phyloP scores from a whole-genome alignment of 1,139 yeast species.

The Nadsonia starkeyi-henricii region DNA sequence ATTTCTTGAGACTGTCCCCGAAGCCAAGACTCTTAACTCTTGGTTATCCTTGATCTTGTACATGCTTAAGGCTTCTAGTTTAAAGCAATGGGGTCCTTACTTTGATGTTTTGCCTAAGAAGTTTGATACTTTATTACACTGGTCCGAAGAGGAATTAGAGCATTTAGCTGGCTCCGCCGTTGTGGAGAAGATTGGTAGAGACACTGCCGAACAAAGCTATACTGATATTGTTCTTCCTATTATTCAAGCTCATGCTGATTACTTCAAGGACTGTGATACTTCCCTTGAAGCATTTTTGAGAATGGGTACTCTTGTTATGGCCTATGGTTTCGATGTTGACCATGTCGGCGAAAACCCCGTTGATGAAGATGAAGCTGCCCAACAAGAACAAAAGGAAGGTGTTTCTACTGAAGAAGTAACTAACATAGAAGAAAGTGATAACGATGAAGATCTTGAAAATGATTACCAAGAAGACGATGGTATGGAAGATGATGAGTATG shows the following conservation, averaged over 20 bases:
- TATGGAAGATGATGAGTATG: conserved; percentile 31
- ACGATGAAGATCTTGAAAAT: conserved; percentile 18
- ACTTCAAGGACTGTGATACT: conserved; percentile 23
- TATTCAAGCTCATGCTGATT: conserved; percentile 16
- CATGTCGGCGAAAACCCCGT: background rate
- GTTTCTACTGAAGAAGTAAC: background rate
- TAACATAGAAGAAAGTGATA: conserved; percentile 4
- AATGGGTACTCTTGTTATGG: conserved; percentile 57
- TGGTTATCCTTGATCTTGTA: conserved; percentile 71
- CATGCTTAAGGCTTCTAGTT: conserved; percentile 41
- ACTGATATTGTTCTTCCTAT: conserved; percentile 24
- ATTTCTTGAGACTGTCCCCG: conserved; percentile 25
- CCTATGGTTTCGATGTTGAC: conserved; percentile 52
- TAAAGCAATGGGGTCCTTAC: conserved; percentile 52
- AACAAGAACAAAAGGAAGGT: conserved; percentile 1
- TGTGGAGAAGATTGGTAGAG: conserved; percentile 54
- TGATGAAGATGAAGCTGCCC: conserved; percentile 5
- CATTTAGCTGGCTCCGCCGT: conserved; percentile 57
- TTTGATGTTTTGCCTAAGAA: conserved; percentile 51
- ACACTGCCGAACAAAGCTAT: conserved; percentile 51
- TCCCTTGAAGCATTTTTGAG: conserved; percentile 48
- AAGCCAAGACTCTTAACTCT: conserved; percentile 33
- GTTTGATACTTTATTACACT: conserved; percentile 66
- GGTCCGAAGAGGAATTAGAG: conserved; percentile 43
- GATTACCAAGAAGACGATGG: conserved; percentile 25